Evolutionary conservation across 2,329 filamentous ascomycete genomes (phyloP), one percentile per base, ranked within the genome.

Genomic region (Trichophyton equinum): DNA sequence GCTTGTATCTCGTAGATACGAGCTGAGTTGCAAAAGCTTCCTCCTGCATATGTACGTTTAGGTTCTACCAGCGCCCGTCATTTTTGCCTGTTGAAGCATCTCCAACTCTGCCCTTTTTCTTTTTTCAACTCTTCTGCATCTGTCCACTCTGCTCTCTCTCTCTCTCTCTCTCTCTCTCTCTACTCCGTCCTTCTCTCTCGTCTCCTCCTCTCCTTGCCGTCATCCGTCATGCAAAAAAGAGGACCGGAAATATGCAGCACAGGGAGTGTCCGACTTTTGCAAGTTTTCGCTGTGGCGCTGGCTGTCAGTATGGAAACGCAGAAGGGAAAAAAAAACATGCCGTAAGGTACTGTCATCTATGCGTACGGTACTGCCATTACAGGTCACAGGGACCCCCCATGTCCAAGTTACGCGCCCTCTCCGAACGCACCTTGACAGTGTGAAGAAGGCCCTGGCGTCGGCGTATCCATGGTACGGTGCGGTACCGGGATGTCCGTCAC

Each of bases 1-100:
- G 46, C 20, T 25, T 22, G 18, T 25, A 51, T 13, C 9, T 38
- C 33, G 33, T 33, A 13, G 22, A 53, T 55, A 55, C 51, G 51
- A 55, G 51, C 51, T 55, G 51, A 55, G 51, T 55, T 55, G 51
- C 51, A 55, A 55, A 55, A 55, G 51, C 51, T 55, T 55, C 51
- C 51, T 55, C 51, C 51, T 55, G 51, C 51, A 55, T 55, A 55
- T 55, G 51, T 55, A 55, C 51, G 51, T 55, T 55, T 55, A 55
- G 51, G 51, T 55, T 55, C 25, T 36, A 13, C 36, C 27, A 33
- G 25, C 30, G 27, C 27, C 49, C n/a, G 9, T 49, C 46, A n/a
- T 30, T 55, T 36, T 36, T 36, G 49, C n/a, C 49, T 20, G 27
- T 55, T 6, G 30, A 27, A 27, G 13, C 49, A 33, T 13, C 22